Conservation (phyloP, 2,329 filamentous ascomycete genomes). For the Corynespora cassiicola region DNA sequence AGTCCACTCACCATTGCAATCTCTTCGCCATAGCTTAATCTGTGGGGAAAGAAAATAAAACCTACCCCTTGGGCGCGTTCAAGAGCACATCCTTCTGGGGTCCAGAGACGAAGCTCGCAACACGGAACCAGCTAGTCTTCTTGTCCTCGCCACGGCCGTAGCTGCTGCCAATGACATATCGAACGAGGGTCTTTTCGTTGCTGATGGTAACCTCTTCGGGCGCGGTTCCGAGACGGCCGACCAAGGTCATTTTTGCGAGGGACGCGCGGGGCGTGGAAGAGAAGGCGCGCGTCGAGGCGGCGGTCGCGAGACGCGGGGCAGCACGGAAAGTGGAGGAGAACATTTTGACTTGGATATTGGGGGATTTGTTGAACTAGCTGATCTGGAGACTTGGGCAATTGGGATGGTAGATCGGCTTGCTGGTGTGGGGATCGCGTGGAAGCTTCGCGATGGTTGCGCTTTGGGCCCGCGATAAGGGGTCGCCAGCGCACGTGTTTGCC, state of each 20-base stretch:
- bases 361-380: slow-evolving; percentile 3
- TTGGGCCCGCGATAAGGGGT: slow-evolving; percentile 12
- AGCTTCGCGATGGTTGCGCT: slow-evolving; percentile 8
- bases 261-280: slow-evolving; percentile 69
- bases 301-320: slow-evolving; percentile 58
- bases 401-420: slow-evolving; percentile 8
- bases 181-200: slow-evolving; percentile 78
- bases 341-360: slow-evolving; percentile 23
- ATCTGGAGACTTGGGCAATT: slow-evolving; percentile 3
- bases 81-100: slow-evolving; percentile 74
- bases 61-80: slow-evolving; percentile 83
- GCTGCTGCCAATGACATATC: slow-evolving; percentile 77
- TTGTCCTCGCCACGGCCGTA: slow-evolving; percentile 72
- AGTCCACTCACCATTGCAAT: too few relatives aligned
- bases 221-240: slow-evolving; percentile 81
- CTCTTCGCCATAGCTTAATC: too few relatives aligned
- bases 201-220: slow-evolving; percentile 78
- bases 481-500: slow-evolving; percentile 8
- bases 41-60: neutral
- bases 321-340: slow-evolving; percentile 53
- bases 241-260: slow-evolving; percentile 81
- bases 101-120: slow-evolving; percentile 77
- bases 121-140: slow-evolving; percentile 83
- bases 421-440: slow-evolving; percentile 12
- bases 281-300: slow-evolving; percentile 70